Conservation (phyloP, 306 rosid genomes). For the Cyamopsis tetragonoloba region DNA sequence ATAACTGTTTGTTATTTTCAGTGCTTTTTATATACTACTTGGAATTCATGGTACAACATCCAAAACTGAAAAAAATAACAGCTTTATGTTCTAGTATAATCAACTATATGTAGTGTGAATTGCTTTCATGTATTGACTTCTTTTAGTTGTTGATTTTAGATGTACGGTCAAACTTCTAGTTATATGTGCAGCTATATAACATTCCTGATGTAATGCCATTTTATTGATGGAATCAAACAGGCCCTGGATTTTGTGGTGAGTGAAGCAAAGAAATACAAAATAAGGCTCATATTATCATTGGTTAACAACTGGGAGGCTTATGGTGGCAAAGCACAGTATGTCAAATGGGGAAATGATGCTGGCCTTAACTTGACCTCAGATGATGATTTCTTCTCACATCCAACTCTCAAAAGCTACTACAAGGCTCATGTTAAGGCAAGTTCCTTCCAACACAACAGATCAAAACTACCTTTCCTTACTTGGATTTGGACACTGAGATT, state of each 20-base stretch:
- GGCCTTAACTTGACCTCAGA: conserved; percentile 82
- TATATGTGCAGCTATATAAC: not conserved
- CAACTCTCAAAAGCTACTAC: conserved; percentile 76
- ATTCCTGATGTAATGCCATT: not conserved
- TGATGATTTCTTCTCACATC: conserved; percentile 84
- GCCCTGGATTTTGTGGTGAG: conserved; percentile 88
- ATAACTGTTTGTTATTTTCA: not conserved
- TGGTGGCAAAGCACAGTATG: conserved; percentile 94
- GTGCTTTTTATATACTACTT: not conserved
- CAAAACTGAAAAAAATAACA: not conserved
- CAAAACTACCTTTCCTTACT: not conserved
- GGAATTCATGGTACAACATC: not conserved
- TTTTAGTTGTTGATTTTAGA: not conserved
- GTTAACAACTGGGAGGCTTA: conserved; percentile 94
- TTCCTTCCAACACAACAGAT: not conserved
- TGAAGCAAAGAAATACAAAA: conserved; percentile 81
- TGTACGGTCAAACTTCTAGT: not conserved
- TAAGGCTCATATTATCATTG: conserved; percentile 76
- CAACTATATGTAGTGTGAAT: not conserved
- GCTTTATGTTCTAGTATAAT: not conserved
- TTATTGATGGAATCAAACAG: conserved; percentile 34
- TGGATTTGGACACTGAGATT: not conserved
- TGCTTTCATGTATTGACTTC: too few species aligned
- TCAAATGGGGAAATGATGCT: conserved; percentile 87
- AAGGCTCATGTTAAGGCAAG: conserved; percentile 82